Percentiles rank a stretch among this genome's conserved stretches.
phyloP scores from a whole-genome alignment of 2,329 filamentous ascomycete genomes.

The Stachybotrys chartarum region DNA sequence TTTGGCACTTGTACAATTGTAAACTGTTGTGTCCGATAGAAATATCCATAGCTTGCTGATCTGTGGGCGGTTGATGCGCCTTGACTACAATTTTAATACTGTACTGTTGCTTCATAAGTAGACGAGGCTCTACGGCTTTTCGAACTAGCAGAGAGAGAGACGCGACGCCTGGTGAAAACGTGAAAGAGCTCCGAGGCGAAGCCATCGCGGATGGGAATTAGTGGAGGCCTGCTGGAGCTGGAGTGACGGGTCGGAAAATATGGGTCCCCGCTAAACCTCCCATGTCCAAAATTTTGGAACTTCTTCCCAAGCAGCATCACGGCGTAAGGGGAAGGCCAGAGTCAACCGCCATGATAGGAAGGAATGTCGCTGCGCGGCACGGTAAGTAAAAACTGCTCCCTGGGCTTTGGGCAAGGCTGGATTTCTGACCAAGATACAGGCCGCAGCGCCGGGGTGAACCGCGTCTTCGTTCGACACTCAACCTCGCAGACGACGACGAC shows the following conservation, averaged over 20 bases:
- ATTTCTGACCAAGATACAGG: conserved; percentile 27
- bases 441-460: conserved; percentile 43
- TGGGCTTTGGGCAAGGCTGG: not conserved
- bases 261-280: conserved; percentile 4
- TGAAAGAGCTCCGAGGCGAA: too few relatives aligned
- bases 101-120: not conserved
- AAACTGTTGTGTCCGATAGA: conserved; percentile 17
- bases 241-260: conserved; percentile 12
- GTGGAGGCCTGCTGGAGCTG: too few relatives aligned
- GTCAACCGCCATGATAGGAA: conserved; percentile 44
- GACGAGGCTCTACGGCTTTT: not conserved
- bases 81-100: not conserved
- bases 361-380: conserved; percentile 47
- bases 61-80: not conserved
- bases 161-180: too few relatives aligned
- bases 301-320: conserved; percentile 11
- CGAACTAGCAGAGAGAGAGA: too few relatives aligned
- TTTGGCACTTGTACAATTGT: conserved; percentile 23
- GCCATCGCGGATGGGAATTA: not conserved
- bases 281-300: conserved; percentile 21
- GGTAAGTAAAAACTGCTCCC: conserved; percentile 28
- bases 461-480: conserved; percentile 27
- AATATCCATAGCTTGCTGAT: conserved; percentile 13
- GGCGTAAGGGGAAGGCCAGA: conserved; percentile 7
- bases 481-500: conserved; percentile 6